Evolutionary conservation across 257 asterid species (phyloP).

Genomic region (Forsythia suspensa): DNA sequence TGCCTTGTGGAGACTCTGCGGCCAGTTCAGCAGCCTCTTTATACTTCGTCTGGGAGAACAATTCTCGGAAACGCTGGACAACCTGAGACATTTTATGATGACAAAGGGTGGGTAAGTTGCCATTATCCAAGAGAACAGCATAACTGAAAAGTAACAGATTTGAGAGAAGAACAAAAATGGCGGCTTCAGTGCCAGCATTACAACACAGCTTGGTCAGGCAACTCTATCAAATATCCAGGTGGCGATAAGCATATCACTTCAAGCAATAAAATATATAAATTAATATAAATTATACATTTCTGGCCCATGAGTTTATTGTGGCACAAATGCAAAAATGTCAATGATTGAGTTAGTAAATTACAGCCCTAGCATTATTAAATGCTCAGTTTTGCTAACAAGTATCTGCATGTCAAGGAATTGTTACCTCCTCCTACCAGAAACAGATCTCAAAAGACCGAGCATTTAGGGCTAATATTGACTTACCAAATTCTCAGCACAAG

Average conservation of each 20-base stretch:
- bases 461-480: slow-evolving; percentile 28
- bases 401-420: background rate
- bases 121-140: background rate
- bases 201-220: too few relatives aligned
- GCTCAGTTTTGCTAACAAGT: background rate
- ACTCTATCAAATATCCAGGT: too few relatives aligned
- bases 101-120: background rate
- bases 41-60: slow-evolving; percentile 97
- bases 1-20: slow-evolving; percentile 99
- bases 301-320: too few relatives aligned
- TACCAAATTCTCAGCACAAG: slow-evolving; percentile 98
- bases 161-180: too few relatives aligned
- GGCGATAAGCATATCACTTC: too few relatives aligned
- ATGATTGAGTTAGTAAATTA: too few relatives aligned
- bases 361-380: too few relatives aligned
- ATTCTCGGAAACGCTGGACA: slow-evolving; percentile 96
- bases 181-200: too few relatives aligned
- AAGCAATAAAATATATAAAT: too few relatives aligned
- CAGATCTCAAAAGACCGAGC: slow-evolving; percentile 12
- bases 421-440: background rate
- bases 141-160: background rate
- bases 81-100: slow-evolving; percentile 53
- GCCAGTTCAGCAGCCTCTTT: slow-evolving; percentile 99
- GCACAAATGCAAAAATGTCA: too few relatives aligned
- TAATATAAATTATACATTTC: too few relatives aligned